phyloP scores from a whole-genome alignment of 148 eudicot genomes.

The Camellia granthamiana region DNA sequence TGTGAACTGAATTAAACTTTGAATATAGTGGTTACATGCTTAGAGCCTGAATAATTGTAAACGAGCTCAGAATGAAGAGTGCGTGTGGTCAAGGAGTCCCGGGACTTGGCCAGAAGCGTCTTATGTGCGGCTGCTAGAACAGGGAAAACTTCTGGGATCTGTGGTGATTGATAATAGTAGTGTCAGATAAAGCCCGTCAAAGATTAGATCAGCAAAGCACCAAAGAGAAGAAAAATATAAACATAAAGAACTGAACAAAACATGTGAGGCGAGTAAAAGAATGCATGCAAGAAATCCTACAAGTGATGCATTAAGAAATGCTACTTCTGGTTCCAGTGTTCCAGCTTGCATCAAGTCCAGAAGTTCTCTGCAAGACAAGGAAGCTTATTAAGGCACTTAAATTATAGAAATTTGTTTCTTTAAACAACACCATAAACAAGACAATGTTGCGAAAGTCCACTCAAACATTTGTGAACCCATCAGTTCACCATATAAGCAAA shows the following conservation, averaged over 20 bases:
- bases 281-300: constrained; percentile 35
- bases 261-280: neutral
- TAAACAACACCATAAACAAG: neutral
- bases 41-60: constrained; percentile 90
- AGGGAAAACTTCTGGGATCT: constrained; percentile 91
- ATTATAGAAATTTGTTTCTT: neutral
- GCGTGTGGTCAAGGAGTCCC: constrained; percentile 71
- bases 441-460: neutral
- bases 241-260: neutral
- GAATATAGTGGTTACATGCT: constrained; percentile 53
- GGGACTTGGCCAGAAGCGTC: constrained; percentile 65
- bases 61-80: constrained; percentile 93
- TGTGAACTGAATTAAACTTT: neutral
- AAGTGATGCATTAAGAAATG: constrained; percentile 88
- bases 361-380: constrained; percentile 68
- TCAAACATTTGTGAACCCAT: neutral
- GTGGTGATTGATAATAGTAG: constrained; percentile 15
- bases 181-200: neutral
- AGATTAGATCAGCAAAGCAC: constrained; percentile 5
- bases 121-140: constrained; percentile 90
- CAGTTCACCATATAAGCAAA: neutral
- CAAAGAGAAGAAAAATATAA: neutral
- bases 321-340: constrained; percentile 87
- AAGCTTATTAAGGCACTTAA: neutral
- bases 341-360: constrained; percentile 80